Evolutionary conservation across 2,329 filamentous ascomycete species (phyloP).

Genomic region (Diplocarpon rosae): DNA sequence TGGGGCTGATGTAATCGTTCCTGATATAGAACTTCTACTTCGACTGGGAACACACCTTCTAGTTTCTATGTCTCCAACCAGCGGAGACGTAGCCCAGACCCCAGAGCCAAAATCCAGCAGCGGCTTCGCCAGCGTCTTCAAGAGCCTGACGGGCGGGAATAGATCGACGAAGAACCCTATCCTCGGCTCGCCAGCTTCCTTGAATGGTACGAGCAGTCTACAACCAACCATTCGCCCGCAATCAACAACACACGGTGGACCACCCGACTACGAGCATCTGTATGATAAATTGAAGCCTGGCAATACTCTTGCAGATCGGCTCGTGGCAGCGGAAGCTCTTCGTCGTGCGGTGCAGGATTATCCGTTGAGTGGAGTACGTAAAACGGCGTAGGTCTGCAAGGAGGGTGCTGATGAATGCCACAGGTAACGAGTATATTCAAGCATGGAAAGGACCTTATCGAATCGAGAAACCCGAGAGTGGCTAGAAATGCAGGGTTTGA

Average conservation of each 20-base stretch:
- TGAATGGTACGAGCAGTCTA: slow-evolving; percentile 32
- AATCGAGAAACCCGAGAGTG: slow-evolving; percentile 40
- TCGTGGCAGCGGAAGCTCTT: slow-evolving; percentile 46
- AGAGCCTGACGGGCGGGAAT: slow-evolving; percentile 41
- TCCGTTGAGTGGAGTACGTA: slow-evolving; percentile 33
- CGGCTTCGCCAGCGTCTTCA: slow-evolving; percentile 53
- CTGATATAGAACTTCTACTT: background rate
- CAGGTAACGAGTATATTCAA: slow-evolving; percentile 44
- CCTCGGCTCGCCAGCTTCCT: slow-evolving; percentile 29
- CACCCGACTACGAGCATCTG: slow-evolving; percentile 41
- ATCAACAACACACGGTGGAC: slow-evolving; percentile 32
- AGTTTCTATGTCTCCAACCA: slow-evolving; percentile 46
- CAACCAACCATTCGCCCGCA: slow-evolving; percentile 28
- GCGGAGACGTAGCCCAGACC: slow-evolving; percentile 44
- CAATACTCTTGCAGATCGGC: slow-evolving; percentile 38
- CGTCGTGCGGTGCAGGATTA: slow-evolving; percentile 46
- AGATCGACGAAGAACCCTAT: slow-evolving; percentile 40
- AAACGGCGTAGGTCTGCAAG: background rate
- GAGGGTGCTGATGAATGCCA: slow-evolving; percentile 3
- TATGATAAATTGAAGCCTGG: slow-evolving; percentile 45
- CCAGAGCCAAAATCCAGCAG: slow-evolving; percentile 44
- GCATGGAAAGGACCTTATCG: slow-evolving; percentile 53
- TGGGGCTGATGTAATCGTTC: background rate
- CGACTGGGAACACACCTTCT: slow-evolving; percentile 1
- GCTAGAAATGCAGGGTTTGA: slow-evolving; percentile 53